Evolutionary conservation across 2,329 filamentous ascomycete genomes (phyloP).

Genomic region (Fusarium irregulare): DNA sequence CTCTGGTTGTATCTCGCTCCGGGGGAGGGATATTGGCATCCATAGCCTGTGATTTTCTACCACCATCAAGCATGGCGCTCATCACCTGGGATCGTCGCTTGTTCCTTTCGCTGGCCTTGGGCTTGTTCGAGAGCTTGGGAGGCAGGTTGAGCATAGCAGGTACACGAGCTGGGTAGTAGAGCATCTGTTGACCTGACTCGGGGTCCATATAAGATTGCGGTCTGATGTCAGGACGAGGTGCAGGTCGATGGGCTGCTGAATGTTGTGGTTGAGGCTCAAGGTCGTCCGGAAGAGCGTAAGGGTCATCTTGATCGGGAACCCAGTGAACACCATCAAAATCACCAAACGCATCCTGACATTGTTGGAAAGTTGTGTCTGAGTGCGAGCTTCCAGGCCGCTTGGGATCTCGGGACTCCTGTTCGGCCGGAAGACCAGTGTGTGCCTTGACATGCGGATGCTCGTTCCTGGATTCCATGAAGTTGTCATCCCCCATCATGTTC

Average conservation of each 20-base stretch:
- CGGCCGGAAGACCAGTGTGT: slow-evolving; percentile 17
- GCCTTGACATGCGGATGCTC: slow-evolving; percentile 19
- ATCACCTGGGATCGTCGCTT: slow-evolving; percentile 80
- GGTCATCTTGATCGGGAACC: slow-evolving; percentile 61
- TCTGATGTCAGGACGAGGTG: slow-evolving; percentile 46
- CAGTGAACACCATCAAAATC: slow-evolving; percentile 88
- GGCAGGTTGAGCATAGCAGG: slow-evolving; percentile 94
- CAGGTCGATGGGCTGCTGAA: slow-evolving; percentile 43
- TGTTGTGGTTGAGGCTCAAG: slow-evolving; percentile 31
- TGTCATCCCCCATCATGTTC: slow-evolving; percentile 48
- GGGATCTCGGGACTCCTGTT: slow-evolving; percentile 34
- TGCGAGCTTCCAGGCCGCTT: slow-evolving; percentile 58
- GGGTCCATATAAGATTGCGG: slow-evolving; percentile 72
- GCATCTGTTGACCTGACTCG: slow-evolving; percentile 80
- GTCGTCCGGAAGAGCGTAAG: slow-evolving; percentile 32
- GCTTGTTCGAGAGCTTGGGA: slow-evolving; percentile 82
- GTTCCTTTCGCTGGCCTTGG: slow-evolving; percentile 72
- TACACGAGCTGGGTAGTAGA: slow-evolving; percentile 95
- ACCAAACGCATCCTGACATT: slow-evolving; percentile 75
- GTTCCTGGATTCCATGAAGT: slow-evolving; percentile 31
- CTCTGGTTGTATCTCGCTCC: slow-evolving; percentile 35
- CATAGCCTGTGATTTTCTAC: slow-evolving; percentile 41
- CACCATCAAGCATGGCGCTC: slow-evolving; percentile 63
- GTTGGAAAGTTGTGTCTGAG: slow-evolving; percentile 71
- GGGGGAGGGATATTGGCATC: slow-evolving; percentile 16